phyloP scores from a whole-genome alignment of 768 basidiomycete genomes.

The Psilocybe azurescens region DNA sequence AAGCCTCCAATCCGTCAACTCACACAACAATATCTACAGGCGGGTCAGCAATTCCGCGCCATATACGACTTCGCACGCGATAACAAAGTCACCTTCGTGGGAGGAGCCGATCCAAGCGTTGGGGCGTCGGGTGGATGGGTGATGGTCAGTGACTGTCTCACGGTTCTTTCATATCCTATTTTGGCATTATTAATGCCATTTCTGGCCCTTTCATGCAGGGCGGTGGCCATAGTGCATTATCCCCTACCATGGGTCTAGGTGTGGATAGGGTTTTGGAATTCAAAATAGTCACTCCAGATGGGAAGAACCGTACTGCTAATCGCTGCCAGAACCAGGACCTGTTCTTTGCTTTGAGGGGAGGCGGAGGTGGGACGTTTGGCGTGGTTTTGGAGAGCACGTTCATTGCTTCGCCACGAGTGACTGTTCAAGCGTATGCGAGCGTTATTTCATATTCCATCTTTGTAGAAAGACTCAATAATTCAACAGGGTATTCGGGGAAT shows the following conservation, averaged over 20 bases:
- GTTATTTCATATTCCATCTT: background rate
- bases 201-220: constrained; percentile 15
- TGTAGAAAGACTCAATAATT: too few species aligned
- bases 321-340: constrained; percentile 47
- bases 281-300: constrained; percentile 49
- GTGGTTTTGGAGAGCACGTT: constrained; percentile 34
- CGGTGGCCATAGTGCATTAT: constrained; percentile 21
- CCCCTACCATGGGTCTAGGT: constrained; percentile 20
- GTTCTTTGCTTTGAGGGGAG: constrained; percentile 52
- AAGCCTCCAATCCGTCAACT: too few species aligned
- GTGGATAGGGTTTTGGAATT: constrained; percentile 27
- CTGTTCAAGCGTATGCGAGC: constrained; percentile 24
- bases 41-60: constrained; percentile 19
- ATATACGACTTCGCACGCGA: constrained; percentile 18
- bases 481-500: constrained; percentile 18
- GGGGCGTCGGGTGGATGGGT: constrained; percentile 26
- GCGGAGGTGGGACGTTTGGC: constrained; percentile 46
- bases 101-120: constrained; percentile 23
- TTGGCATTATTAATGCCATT: background rate
- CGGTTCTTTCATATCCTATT: background rate
- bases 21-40: constrained; percentile 5
- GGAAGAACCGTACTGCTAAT: constrained; percentile 44
- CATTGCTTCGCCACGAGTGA: constrained; percentile 19
- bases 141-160: constrained; percentile 11
- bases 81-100: constrained; percentile 21